These are phyloP conservation scores for Trichosanthes truncata DNA, from an alignment of 306 rosid species.

Conservation along the genomic window DNA sequence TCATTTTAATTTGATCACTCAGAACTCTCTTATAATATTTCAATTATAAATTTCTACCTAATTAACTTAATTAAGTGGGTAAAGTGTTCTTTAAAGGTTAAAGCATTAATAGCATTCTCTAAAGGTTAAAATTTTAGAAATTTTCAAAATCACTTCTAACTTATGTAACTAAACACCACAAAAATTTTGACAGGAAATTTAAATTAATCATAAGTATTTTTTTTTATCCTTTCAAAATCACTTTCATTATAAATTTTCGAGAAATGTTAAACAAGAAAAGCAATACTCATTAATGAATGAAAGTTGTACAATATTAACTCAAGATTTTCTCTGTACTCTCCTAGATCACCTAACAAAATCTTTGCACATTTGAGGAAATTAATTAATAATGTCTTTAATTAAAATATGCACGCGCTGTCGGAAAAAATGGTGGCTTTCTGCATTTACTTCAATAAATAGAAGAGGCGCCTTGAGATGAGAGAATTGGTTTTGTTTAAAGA, in stretches of 20 bases:
- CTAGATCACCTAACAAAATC: background rate
- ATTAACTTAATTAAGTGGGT: too few species aligned
- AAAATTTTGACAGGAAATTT: too few species aligned
- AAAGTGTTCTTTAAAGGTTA: too few species aligned
- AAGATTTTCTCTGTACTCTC: background rate
- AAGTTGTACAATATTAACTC: too few species aligned
- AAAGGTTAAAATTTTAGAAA: background rate
- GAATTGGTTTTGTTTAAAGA: background rate
- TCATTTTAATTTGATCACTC: background rate
- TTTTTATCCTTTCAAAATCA: background rate
- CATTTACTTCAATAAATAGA: background rate
- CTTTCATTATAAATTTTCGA: too few species aligned
- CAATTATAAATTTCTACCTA: background rate
- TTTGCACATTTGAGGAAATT: background rate
- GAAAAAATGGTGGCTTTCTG: background rate
- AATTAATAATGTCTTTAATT: background rate
- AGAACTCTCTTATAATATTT: background rate
- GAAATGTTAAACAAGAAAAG: too few species aligned
- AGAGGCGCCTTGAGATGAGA: background rate
- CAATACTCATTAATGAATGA: too few species aligned
- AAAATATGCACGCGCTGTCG: background rate
- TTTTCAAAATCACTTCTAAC: too few species aligned
- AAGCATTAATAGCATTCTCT: too few species aligned
- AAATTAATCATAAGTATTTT: too few species aligned
- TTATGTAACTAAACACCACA: too few species aligned